A percentile compares a stretch with the other conserved stretches of the same genome.
phyloP scores from a whole-genome alignment of 177 flowering plant species.

The Vitis hybrid region DNA sequence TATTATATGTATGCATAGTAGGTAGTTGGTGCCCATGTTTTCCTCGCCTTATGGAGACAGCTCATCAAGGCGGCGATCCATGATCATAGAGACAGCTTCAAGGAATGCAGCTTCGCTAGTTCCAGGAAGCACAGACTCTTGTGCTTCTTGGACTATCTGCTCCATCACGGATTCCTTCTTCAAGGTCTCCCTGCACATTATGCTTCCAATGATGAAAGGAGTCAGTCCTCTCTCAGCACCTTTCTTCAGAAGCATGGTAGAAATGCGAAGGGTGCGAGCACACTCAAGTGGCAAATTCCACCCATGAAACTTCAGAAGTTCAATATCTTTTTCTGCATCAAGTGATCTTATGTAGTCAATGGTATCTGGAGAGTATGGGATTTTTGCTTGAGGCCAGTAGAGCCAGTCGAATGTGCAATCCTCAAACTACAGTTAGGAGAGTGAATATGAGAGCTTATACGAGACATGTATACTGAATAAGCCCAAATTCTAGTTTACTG shows the following conservation, averaged over 20 bases:
- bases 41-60: conserved; percentile 8
- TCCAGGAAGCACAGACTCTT: conserved; percentile 45
- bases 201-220: conserved; percentile 58
- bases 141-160: conserved; percentile 51
- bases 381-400: conserved; percentile 68
- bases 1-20: conserved; percentile 12
- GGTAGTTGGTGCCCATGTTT: conserved; percentile 6
- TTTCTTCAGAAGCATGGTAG: conserved; percentile 80
- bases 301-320: conserved; percentile 52
- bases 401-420: conserved; percentile 82
- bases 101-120: conserved; percentile 48
- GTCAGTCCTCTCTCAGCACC: conserved; percentile 58
- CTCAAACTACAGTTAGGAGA: conserved; percentile 46
- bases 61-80: conserved; percentile 48
- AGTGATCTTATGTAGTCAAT: conserved; percentile 52
- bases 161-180: conserved; percentile 58
- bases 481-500: not conserved
- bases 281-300: conserved; percentile 51
- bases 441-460: not conserved
- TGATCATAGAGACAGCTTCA: conserved; percentile 38
- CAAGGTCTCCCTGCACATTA: conserved; percentile 67
- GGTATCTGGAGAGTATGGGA: conserved; percentile 42
- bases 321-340: conserved; percentile 60
- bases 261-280: conserved; percentile 51
- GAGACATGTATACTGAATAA: not conserved